These are phyloP conservation scores for Collybia mongolica DNA, from an alignment of 768 basidiomycete genomes.

Conservation along the genomic window DNA sequence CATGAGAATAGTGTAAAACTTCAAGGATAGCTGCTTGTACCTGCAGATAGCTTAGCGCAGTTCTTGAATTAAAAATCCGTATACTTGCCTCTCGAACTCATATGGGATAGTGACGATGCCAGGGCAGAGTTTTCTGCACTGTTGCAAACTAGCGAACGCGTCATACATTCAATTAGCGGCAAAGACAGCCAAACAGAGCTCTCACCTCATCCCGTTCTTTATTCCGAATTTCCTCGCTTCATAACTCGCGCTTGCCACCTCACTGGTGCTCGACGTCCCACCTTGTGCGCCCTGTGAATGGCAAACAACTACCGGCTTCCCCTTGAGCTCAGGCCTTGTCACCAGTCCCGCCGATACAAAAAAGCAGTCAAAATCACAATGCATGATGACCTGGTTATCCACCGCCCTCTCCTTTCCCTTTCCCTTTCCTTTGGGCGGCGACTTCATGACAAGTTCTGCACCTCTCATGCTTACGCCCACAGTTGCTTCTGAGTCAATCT, in stretches of 20 bases:
- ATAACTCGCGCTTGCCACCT: constrained; percentile 93
- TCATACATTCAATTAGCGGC: not conserved
- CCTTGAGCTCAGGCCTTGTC: constrained; percentile 75
- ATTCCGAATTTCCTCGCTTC: constrained; percentile 89
- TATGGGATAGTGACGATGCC: constrained; percentile 79
- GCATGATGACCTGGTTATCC: constrained; percentile 75
- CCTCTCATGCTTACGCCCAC: constrained; percentile 48
- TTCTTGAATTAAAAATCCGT: not conserved
- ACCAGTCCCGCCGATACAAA: constrained; percentile 92
- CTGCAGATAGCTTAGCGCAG: constrained; percentile 34
- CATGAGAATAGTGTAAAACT: constrained; percentile 94
- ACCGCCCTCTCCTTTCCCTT: constrained; percentile 59
- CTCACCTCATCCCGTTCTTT: constrained; percentile 92
- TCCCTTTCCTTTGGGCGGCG: constrained; percentile 47
- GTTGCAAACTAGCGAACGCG: constrained; percentile 2
- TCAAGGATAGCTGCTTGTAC: constrained; percentile 80
- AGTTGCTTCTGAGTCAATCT: constrained; percentile 25
- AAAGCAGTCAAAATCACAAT: constrained; percentile 95
- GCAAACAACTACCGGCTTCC: constrained; percentile 92
- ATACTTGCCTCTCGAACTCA: constrained; percentile 79
- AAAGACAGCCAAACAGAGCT: not conserved
- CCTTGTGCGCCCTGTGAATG: constrained; percentile 84
- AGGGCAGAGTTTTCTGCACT: constrained; percentile 73
- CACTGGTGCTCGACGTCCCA: constrained; percentile 80
- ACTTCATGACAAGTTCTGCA: constrained; percentile 45